Evolutionary conservation across 2,329 filamentous ascomycete species (phyloP).

Genomic region (Neofusicoccum cordaticola): DNA sequence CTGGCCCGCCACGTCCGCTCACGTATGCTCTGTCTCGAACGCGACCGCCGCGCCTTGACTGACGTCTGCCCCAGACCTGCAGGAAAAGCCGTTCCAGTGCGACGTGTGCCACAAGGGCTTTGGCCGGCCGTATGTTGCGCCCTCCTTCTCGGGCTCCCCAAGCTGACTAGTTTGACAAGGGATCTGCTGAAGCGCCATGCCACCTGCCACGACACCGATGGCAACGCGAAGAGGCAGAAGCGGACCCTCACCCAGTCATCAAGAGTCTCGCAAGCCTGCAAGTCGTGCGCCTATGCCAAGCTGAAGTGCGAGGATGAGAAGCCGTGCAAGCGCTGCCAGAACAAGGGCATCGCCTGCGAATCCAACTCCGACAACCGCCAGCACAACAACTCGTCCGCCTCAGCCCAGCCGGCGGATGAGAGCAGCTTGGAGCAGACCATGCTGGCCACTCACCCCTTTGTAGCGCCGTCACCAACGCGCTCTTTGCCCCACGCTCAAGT

Average conservation of each 20-base stretch:
- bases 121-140: slow-evolving; percentile 39
- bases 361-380: slow-evolving; percentile 18
- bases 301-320: slow-evolving; percentile 55
- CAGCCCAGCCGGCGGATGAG: slow-evolving; percentile 25
- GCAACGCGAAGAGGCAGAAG: slow-evolving; percentile 26
- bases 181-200: slow-evolving; percentile 54
- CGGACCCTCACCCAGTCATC: slow-evolving; percentile 19
- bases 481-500: background rate
- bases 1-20: slow-evolving; percentile 54
- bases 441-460: background rate
- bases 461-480: background rate
- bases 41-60: slow-evolving; percentile 17
- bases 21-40: slow-evolving; percentile 29
- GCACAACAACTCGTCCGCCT: slow-evolving; percentile 24
- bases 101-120: slow-evolving; percentile 47
- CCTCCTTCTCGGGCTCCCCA: background rate
- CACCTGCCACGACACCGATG: slow-evolving; percentile 41
- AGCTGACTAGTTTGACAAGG: slow-evolving; percentile 22
- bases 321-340: slow-evolving; percentile 52
- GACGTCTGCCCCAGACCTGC: slow-evolving; percentile 27
- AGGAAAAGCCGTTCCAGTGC: slow-evolving; percentile 47
- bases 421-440: background rate
- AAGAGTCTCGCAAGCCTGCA: slow-evolving; percentile 51
- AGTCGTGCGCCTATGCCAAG: slow-evolving; percentile 51
- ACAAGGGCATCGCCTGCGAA: slow-evolving; percentile 47